Evolutionary conservation across 495 filamentous ascomycete species (phyloP), one percentile per base, ranked within the genome.

Genomic region (Corynascus novoguineensis): DNA sequence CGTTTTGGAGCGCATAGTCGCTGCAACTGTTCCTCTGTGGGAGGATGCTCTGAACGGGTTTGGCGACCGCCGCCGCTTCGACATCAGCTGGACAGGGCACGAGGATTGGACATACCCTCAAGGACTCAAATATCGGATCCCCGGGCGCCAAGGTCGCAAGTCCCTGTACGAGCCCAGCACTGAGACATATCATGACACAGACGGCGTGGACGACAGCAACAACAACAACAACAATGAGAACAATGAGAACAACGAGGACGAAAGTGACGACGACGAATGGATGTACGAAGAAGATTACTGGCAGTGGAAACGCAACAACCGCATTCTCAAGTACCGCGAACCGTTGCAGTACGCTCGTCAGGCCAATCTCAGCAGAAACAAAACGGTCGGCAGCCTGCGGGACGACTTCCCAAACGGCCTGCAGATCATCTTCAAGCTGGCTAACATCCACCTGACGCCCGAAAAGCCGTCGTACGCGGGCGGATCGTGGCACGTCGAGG

Each of bases 361-460:
- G 31, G 55, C 48, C 31, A 49, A 59, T 22, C 31, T 57, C 17
- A 31, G 28, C 31, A 19, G 25, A 44, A 15, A 12, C 28, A 25
- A 41, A 24, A 42, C 17, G 44, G 32, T 5, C 14, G 21, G 60
- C 25, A 32, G 21, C 14, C 45, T 58, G 11, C 48, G 50, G 2
- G 38, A 63, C 40, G 24, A 50, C 40, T 57, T 64, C 41, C 60
- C 47, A 11, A 19, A n/a, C 47, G 47, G 47, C 15, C 47, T 87
- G 0, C 84, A 87, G 58, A 71, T 87, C 5, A 83, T 87, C 42
- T 77, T 86, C 49, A 86, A 86, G 59, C 63, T 87, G 3, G 77
- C 78, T 5, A 82, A 79, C 56, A 86, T 87, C 53, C 66, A 83
- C 24, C 68, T 87, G 4, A 80, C 76, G 0, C 83, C 84, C 0